These are phyloP conservation scores for Scutellaria baicalensis DNA, from an alignment of 257 asterid genomes.

Conservation along the genomic window DNA sequence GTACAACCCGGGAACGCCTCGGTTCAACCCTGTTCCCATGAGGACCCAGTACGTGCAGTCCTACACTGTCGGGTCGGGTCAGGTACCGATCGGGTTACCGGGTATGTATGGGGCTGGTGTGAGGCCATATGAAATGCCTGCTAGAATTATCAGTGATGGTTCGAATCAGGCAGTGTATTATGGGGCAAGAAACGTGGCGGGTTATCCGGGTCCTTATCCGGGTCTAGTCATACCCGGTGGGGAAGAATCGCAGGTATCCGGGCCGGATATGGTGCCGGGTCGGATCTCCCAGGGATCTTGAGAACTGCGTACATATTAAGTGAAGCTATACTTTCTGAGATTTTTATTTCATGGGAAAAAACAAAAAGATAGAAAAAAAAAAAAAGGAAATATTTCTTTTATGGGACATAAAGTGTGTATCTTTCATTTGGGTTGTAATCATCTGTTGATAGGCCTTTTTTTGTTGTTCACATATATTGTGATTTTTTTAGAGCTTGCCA, in stretches of 20 bases:
- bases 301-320: neutral
- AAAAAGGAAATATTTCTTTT: neutral
- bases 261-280: conserved; percentile 37
- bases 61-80: conserved; percentile 39
- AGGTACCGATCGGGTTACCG: conserved; percentile 57
- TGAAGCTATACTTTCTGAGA: neutral
- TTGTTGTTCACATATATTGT: neutral
- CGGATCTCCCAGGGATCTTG: conserved; percentile 42
- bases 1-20: conserved; percentile 39
- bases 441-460: conserved; percentile 8
- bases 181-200: conserved; percentile 48
- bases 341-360: neutral
- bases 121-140: conserved; percentile 46
- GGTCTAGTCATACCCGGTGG: conserved; percentile 50
- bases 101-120: conserved; percentile 45
- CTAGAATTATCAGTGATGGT: conserved; percentile 37
- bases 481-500: neutral
- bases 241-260: conserved; percentile 54
- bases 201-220: conserved; percentile 47
- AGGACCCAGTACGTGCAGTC: conserved; percentile 45
- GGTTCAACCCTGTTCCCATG: conserved; percentile 34
- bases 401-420: conserved; percentile 5
- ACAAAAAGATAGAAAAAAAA: neutral
- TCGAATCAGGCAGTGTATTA: conserved; percentile 39
- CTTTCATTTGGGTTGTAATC: conserved; percentile 11